Percentiles rank a stretch among this genome's conserved stretches.
phyloP scores from a whole-genome alignment of 257 asterid species.

The Fraxinus anomala region DNA sequence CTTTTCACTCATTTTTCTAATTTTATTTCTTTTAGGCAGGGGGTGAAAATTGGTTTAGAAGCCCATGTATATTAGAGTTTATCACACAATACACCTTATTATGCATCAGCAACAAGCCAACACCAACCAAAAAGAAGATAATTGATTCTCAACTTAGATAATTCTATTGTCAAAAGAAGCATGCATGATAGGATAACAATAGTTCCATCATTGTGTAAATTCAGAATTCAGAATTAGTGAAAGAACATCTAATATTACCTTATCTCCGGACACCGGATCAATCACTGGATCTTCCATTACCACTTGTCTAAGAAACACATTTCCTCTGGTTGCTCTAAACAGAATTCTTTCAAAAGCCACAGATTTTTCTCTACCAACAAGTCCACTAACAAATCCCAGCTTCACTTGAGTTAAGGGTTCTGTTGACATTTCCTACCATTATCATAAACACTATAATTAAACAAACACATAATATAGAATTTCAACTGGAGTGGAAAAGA shows the following conservation, averaged over 20 bases:
- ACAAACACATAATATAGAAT: background rate
- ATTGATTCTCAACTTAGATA: background rate
- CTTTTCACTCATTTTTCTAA: background rate
- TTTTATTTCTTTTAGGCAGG: background rate
- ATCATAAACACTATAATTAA: constrained; percentile 13
- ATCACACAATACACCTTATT: background rate
- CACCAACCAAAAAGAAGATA: background rate
- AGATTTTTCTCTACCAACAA: constrained; percentile 59
- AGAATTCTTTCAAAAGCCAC: constrained; percentile 60
- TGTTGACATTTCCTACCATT: constrained; percentile 44
- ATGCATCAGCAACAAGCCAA: background rate
- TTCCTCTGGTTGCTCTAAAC: constrained; percentile 71
- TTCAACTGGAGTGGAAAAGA: background rate
- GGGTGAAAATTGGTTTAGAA: background rate
- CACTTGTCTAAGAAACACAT: constrained; percentile 60
- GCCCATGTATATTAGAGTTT: background rate
- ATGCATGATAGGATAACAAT: background rate
- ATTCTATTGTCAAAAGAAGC: background rate
- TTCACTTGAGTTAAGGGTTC: constrained; percentile 61
- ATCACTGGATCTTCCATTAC: constrained; percentile 49
- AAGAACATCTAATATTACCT: constrained; percentile 41
- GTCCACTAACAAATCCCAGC: constrained; percentile 65
- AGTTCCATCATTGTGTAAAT: background rate
- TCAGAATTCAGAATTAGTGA: constrained; percentile 5
- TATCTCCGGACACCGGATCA: constrained; percentile 59